Evolutionary conservation across 257 asterid genomes (phyloP).

Genomic region (Solanum virginianum): DNA sequence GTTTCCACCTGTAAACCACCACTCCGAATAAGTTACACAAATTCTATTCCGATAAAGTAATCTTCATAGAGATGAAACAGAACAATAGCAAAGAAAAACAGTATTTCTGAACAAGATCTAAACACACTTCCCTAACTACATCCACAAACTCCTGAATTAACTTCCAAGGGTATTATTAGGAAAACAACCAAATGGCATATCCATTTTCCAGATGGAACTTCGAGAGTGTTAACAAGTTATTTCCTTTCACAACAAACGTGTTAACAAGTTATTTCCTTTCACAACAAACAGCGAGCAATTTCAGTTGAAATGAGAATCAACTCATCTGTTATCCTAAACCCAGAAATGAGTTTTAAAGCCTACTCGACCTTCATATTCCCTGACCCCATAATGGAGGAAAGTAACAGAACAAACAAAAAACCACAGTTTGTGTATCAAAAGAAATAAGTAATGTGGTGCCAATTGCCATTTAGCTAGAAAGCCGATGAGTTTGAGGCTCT

Average conservation of each 20-base stretch:
- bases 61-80: neutral
- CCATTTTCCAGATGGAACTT: neutral
- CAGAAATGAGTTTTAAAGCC: neutral
- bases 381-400: neutral
- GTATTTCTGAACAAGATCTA: slow-evolving; percentile 2
- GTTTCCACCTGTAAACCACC: slow-evolving; percentile 33
- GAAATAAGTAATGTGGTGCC: neutral
- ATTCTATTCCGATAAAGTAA: neutral
- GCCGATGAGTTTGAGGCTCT: neutral
- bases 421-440: neutral
- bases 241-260: slow-evolving; percentile 5
- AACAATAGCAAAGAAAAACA: neutral
- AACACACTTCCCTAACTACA: slow-evolving; percentile 5
- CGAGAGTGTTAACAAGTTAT: slow-evolving; percentile 4
- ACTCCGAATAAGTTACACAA: slow-evolving; percentile 6
- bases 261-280: slow-evolving; percentile 13
- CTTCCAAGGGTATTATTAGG: neutral
- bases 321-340: neutral
- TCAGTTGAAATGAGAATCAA: neutral
- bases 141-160: neutral
- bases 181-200: neutral
- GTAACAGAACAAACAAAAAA: neutral
- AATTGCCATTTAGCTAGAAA: neutral
- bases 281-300: neutral
- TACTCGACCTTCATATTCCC: neutral